Conservation (phyloP, 495 filamentous ascomycete genomes). For the Xylaria sp. region DNA sequence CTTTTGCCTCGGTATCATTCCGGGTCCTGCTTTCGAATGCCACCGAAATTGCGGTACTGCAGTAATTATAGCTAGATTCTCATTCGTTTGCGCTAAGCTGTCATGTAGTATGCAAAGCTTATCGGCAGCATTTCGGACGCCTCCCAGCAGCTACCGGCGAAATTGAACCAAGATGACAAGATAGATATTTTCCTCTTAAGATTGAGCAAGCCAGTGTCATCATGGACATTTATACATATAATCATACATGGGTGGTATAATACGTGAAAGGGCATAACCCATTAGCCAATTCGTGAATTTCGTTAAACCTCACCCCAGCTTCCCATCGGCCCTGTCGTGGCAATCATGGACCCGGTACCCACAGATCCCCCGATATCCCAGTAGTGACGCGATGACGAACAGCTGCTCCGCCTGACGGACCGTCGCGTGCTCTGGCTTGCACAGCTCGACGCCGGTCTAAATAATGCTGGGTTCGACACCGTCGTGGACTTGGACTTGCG, state of each 20-base stretch:
- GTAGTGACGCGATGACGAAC: constrained; percentile 68
- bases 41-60: constrained; percentile 31
- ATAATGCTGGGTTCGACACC: constrained; percentile 53
- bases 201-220: constrained; percentile 2
- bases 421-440: constrained; percentile 80
- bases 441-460: constrained; percentile 70
- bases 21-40: constrained; percentile 22
- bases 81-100: neutral
- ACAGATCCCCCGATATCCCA: constrained; percentile 86
- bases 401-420: constrained; percentile 63
- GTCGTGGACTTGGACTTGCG: constrained; percentile 59
- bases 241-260: constrained; percentile 16
- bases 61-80: constrained; percentile 12
- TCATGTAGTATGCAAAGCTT: neutral
- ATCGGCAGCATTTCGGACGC: constrained; percentile 24
- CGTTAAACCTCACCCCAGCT: constrained; percentile 73
- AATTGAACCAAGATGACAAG: neutral
- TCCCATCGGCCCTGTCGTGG: constrained; percentile 69
- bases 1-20: constrained; percentile 35
- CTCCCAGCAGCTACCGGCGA: neutral
- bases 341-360: constrained; percentile 73
- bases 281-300: constrained; percentile 9
- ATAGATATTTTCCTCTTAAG: constrained; percentile 6
- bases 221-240: constrained; percentile 16
- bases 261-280: constrained; percentile 15